Evolutionary conservation across 352 stramenopile genomes (phyloP), one percentile per base, ranked within the genome.

Genomic region (Pythium oligandrum): DNA sequence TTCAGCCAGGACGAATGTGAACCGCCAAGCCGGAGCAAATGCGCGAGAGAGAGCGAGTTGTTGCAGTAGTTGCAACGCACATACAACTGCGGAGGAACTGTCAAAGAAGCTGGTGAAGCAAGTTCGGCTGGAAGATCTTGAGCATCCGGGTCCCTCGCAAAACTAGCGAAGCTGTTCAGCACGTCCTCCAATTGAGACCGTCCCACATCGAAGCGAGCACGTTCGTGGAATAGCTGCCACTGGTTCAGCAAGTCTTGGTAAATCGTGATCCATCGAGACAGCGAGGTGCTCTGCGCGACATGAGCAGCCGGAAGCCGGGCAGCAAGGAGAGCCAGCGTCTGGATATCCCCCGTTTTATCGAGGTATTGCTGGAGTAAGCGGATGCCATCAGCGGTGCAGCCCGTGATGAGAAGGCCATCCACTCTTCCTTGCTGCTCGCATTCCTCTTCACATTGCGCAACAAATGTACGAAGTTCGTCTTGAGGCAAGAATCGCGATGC

Each of bases 61-160:
- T 94, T 96, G 71, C 94, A 98, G 59, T 93, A 98, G 57, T 98
- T 98, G 62, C 94, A 98, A 5, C 94, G 82, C 32, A 96, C 92
- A 70, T 95, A 97, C 8, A 98, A 64, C 57, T 97, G 89, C n/a
- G 89, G 86, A 4, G 82, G 67, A 0, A 90, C 60, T 0, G 69
- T 78, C 7, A 88, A 73, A 44, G 72, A 70, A 17, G 83, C 73
- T 1, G 79, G 69, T 3, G 71, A 55, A 9, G 56, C 59, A 17
- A 79, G 62, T 51, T 85, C 72, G 1, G 68, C 68, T 50, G 75
- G 64, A 2, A 81, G 61, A 10, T 81, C 61, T 51, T 83, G 66
- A 0, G 63, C 68, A 33, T 86, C 70, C 11, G 55, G 66, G 42
- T 83, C 82, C 0, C 66, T 65, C 2, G 68, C 71, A 40, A 85